Evolutionary conservation across 805 yeast genomes (phyloP).

Genomic region (Teunomyces gatunensis): DNA sequence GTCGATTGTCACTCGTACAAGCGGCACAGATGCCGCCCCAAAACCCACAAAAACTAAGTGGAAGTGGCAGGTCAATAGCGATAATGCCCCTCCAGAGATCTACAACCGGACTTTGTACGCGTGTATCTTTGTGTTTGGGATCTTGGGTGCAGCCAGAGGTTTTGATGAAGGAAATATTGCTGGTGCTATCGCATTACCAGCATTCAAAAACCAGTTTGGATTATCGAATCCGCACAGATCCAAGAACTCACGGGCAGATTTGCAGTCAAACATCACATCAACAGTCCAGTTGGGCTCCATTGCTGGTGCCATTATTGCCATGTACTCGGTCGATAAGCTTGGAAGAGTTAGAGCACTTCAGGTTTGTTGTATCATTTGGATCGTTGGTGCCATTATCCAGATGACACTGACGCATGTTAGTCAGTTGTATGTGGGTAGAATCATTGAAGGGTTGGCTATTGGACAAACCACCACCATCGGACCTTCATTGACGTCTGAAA

Average conservation of each 20-base stretch:
- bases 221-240: constrained; percentile 14
- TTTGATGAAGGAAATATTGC: constrained; percentile 23
- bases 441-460: constrained; percentile 23
- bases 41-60: constrained; percentile 8
- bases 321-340: constrained; percentile 21
- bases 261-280: constrained; percentile 23
- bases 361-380: constrained; percentile 17
- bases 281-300: constrained; percentile 24
- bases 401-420: constrained; percentile 15
- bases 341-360: constrained; percentile 23
- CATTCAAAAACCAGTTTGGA: constrained; percentile 18
- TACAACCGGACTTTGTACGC: constrained; percentile 20
- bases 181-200: constrained; percentile 17
- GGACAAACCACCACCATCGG: constrained; percentile 26
- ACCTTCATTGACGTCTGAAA: constrained; percentile 21
- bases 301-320: constrained; percentile 22
- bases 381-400: constrained; percentile 20
- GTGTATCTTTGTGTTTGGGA: constrained; percentile 19
- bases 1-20: neutral
- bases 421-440: constrained; percentile 23
- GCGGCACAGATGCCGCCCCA: neutral
- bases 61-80: constrained; percentile 15
- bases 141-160: constrained; percentile 24
- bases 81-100: constrained; percentile 19
- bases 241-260: constrained; percentile 15